Evolutionary conservation across 768 basidiomycete genomes (phyloP).

Genomic region (Tubosaeta sp.): DNA sequence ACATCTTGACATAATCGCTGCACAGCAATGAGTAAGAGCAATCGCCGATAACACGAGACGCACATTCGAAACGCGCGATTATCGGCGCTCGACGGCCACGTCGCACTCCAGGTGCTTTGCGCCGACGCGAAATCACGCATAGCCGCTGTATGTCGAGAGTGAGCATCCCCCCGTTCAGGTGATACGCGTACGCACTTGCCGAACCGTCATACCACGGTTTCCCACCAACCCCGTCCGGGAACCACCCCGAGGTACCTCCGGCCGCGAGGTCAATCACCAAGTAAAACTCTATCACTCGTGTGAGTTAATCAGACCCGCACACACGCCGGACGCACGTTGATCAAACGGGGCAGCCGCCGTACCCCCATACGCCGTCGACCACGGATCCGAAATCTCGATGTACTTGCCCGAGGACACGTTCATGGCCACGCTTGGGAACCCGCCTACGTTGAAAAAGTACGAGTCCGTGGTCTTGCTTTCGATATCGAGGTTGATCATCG

Average conservation of each 20-base stretch:
- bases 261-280: conserved; percentile 76
- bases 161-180: conserved; percentile 11
- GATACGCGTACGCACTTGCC: conserved; percentile 35
- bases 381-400: conserved; percentile 44
- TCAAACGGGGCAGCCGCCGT: conserved; percentile 43
- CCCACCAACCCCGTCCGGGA: conserved; percentile 48
- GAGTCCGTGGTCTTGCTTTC: conserved; percentile 38
- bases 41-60: neutral
- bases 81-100: conserved; percentile 64
- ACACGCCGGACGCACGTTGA: conserved; percentile 26
- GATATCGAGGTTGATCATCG: conserved; percentile 49
- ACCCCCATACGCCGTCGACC: conserved; percentile 40
- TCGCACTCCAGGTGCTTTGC: conserved; percentile 64
- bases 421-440: conserved; percentile 47
- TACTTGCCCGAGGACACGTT: conserved; percentile 38
- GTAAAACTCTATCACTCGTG: conserved; percentile 61
- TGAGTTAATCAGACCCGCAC: neutral
- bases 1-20: conserved; percentile 33
- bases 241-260: conserved; percentile 69
- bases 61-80: conserved; percentile 70
- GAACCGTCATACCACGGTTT: conserved; percentile 60
- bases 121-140: conserved; percentile 66
- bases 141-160: conserved; percentile 35
- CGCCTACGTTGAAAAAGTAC: conserved; percentile 49
- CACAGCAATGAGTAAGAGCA: too few species aligned